phyloP scores from a whole-genome alignment of 2,329 filamentous ascomycete genomes.

The Berkeleyomyces rouxiae region DNA sequence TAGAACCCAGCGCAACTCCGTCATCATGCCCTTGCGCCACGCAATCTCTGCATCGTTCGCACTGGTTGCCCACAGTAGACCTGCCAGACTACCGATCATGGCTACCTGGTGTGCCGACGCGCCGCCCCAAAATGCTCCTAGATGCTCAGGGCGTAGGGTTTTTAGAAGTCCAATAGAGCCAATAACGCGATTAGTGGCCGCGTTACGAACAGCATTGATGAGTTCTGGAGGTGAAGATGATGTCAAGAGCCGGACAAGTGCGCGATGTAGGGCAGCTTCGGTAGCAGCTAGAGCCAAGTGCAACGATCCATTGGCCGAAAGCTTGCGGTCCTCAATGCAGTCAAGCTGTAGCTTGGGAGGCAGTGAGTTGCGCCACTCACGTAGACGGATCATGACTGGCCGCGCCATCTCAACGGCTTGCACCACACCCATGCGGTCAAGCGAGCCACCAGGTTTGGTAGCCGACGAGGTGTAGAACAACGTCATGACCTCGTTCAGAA shows the following conservation, averaged over 20 bases:
- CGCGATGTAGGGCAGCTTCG: conserved; percentile 27
- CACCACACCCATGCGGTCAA: conserved; percentile 11
- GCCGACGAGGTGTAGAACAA: conserved; percentile 15
- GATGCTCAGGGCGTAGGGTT: conserved; percentile 22
- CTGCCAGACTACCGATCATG: conserved; percentile 20
- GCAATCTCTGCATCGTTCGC: conserved; percentile 21
- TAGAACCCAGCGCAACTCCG: conserved; percentile 27
- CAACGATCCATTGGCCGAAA: conserved; percentile 25
- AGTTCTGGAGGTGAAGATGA: conserved; percentile 7
- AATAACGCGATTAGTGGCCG: conserved; percentile 20
- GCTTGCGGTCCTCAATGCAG: conserved; percentile 22
- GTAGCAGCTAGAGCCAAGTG: conserved; percentile 28
- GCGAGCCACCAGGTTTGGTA: conserved; percentile 7
- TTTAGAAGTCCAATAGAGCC: conserved; percentile 23
- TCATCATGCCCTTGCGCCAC: conserved; percentile 24
- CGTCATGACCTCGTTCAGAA: conserved; percentile 27
- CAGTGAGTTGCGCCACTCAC: conserved; percentile 29
- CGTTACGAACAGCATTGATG: conserved; percentile 14
- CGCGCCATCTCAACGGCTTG: conserved; percentile 28
- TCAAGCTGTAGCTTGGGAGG: conserved; percentile 28
- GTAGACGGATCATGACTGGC: conserved; percentile 29
- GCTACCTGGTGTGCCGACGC: conserved; percentile 19
- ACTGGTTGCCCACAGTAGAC: conserved; percentile 17
- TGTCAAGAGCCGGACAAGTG: conserved; percentile 22
- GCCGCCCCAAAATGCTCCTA: conserved; percentile 27